Evolutionary conservation across 2,329 filamentous ascomycete species (phyloP), one percentile per base, ranked within the genome.

Genomic region (Pseudofabraea citricarpa): DNA sequence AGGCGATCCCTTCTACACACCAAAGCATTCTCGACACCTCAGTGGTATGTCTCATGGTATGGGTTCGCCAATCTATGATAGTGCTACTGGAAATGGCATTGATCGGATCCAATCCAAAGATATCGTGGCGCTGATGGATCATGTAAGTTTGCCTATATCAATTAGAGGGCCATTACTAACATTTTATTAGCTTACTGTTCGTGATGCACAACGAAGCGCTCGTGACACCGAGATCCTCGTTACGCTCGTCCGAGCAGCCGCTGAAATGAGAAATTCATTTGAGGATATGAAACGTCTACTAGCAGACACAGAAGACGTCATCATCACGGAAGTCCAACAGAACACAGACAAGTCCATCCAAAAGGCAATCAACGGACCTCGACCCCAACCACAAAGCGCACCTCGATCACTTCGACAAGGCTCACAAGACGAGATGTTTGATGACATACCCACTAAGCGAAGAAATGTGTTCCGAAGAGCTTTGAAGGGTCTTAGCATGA

Each of bases 101-200:
- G 90, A 97, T 53, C 78, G 85, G 37, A 97, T 98, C 40, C 85
- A 97, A 62, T 95, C 90, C 36, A 93, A 94, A 67, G 93, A 98
- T 59, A 94, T 98, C 56, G 86, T 98, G 51, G 89, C 91, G 19
- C 71, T 98, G 48, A 98, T 98, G 93, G 91, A 98, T 61, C 93
- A 98, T 65, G 78, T 84, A 68, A 73, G 80, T 72, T 40, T 36
- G 44, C 44, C n/a, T n/a, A n/a, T n/a, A n/a, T n/a, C n/a, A n/a
- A n/a, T n/a, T n/a, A n/a, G n/a, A n/a, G n/a, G n/a, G n/a, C n/a
- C n/a, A n/a, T n/a, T 49, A 15, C 52, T 56, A 52, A 55, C 40
- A 10, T 7, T 20, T 23, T 18, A 41, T 26, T 43, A 84, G 78
- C 82, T 98, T 50, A 97, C 94, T 62, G 93, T 97, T 50, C 85